Conservation (phyloP, 2,329 filamentous ascomycete species). For the Aspergillus piperis region DNA sequence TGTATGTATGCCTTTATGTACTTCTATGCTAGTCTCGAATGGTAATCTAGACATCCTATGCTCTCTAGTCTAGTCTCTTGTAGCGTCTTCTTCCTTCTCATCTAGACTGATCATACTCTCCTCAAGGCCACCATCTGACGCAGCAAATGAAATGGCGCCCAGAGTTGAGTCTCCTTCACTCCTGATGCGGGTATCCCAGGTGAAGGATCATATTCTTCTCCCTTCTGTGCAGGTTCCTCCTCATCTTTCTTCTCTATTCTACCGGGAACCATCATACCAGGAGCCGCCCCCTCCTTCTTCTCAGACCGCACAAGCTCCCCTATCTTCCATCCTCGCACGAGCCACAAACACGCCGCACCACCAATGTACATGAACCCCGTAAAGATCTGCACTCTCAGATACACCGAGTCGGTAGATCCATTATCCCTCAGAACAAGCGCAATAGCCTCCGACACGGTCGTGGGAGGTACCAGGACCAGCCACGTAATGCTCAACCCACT, state of each 20-base stretch:
- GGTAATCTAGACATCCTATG: background rate
- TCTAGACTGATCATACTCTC: constrained; percentile 27
- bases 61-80: background rate
- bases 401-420: constrained; percentile 30
- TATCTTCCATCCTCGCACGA: constrained; percentile 44
- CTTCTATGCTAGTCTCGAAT: background rate
- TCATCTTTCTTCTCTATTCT: background rate
- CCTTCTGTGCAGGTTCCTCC: background rate
- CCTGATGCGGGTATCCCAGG: background rate
- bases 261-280: background rate
- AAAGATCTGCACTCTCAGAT: constrained; percentile 54
- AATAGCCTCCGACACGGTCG: constrained; percentile 55
- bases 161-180: constrained; percentile 17
- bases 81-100: no score
- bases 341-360: constrained; percentile 52
- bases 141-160: constrained; percentile 31
- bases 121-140: constrained; percentile 35
- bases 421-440: constrained; percentile 58
- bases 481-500: constrained; percentile 61
- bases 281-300: constrained; percentile 15
- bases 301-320: constrained; percentile 27
- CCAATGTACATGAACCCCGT: constrained; percentile 62
- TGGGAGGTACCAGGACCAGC: constrained; percentile 58
- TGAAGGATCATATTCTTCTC: constrained; percentile 17
- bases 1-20: background rate